Conservation (phyloP, 805 yeast genomes). For the Nakazawaea ernobii region DNA sequence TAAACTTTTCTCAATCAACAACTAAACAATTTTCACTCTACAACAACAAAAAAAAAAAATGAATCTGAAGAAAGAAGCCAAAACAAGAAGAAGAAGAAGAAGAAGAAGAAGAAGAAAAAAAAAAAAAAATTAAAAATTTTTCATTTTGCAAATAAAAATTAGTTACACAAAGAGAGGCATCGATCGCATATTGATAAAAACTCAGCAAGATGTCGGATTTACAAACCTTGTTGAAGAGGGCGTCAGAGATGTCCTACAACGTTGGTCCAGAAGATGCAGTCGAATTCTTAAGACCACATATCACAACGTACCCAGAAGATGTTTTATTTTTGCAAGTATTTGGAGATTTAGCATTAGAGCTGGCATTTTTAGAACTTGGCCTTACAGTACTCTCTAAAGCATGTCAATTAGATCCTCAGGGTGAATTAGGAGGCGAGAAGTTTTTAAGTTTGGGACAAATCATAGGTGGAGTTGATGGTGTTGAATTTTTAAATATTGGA, state of each 20-base stretch:
- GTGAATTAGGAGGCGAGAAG: constrained; percentile 66
- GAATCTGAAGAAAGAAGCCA: too few relatives aligned
- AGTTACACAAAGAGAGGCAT: too few relatives aligned
- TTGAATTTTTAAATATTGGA: constrained; percentile 58
- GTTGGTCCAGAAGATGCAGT: constrained; percentile 53
- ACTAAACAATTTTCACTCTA: background rate
- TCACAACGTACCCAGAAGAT: constrained; percentile 30
- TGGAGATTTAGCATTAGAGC: constrained; percentile 78
- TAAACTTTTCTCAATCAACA: background rate
- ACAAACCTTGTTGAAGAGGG: constrained; percentile 22
- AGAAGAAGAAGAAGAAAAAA: too few relatives aligned
- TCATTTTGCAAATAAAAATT: too few relatives aligned
- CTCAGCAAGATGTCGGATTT: too few relatives aligned
- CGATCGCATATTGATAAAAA: too few relatives aligned
- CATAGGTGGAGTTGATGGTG: constrained; percentile 75
- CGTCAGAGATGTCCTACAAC: constrained; percentile 38
- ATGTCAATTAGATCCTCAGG: constrained; percentile 66
- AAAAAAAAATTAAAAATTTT: background rate
- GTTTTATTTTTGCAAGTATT: constrained; percentile 46
- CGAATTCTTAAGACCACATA: constrained; percentile 34
- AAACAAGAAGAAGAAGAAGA: too few relatives aligned
- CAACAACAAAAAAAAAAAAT: background rate
- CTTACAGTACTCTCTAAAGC: constrained; percentile 54
- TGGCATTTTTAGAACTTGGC: constrained; percentile 75
- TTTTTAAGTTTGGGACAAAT: constrained; percentile 89